These are phyloP conservation scores for Musa troglodytarum DNA, from an alignment of 176 grass and related monocot genomes.

Conservation along the genomic window DNA sequence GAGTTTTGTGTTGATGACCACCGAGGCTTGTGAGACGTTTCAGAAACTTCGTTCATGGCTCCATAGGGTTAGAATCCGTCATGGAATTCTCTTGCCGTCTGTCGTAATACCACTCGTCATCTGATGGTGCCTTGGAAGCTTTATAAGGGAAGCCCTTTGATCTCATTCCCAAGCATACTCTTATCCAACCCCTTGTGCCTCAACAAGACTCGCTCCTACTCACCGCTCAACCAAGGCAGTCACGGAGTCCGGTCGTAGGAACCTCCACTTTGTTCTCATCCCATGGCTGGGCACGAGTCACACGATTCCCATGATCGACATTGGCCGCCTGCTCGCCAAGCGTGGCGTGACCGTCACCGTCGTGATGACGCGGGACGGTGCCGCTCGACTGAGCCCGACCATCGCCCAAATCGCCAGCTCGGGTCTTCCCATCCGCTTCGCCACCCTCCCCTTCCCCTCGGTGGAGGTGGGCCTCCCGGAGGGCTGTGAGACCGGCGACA, in stretches of 20 bases:
- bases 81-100: no score
- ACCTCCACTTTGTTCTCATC: conserved; percentile 46
- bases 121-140: no score
- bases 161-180: no score
- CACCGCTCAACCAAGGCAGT: not conserved
- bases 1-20: no score
- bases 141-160: no score
- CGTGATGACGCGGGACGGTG: conserved; percentile 47
- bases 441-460: conserved; percentile 40
- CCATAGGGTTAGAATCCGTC: no score
- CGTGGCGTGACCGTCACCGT: conserved; percentile 37
- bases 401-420: conserved; percentile 19
- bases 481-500: conserved; percentile 48
- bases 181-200: no score
- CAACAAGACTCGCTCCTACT: no score
- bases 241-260: conserved; percentile 20
- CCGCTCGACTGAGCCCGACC: conserved; percentile 19
- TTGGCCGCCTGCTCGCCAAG: conserved; percentile 45
- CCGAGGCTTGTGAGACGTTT: no score
- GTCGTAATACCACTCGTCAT: no score
- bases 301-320: conserved; percentile 45
- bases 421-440: conserved; percentile 23
- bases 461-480: conserved; percentile 30
- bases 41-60: no score
- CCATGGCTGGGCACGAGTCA: conserved; percentile 47